Evolutionary conservation across 2,329 filamentous ascomycete species (phyloP), one percentile per base, ranked within the genome.

Genomic region (Coleophoma eucalyptorum): DNA sequence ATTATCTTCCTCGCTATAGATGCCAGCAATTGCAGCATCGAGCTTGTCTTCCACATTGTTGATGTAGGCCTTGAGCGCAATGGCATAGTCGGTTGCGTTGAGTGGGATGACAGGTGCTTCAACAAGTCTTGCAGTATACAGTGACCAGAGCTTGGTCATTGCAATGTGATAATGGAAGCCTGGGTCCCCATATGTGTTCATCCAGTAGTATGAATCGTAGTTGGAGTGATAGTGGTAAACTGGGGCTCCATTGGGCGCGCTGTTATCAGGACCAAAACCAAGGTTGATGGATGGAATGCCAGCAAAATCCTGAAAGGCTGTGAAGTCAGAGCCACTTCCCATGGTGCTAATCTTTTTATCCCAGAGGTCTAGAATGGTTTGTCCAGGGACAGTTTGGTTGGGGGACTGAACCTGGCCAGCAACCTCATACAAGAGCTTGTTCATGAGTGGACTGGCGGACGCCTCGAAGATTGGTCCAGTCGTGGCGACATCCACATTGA

Each of bases 161-260:
- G 83, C 73, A 7, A 75, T 67, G 55, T 87, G 85, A 38, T 84
- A 79, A n/a, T 79, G 72, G 46, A 80, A 83, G 0, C 72, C 76
- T 1, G 77, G 77, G 57, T 96, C 90, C 4, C 89, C 89, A 58
- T 83, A 90, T 3, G 74, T 85, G 13, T 85, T 77, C 88, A 94
- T 94, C 90, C 90, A 95, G 61, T 86, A 74, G 64, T 89, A 92
- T 33, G 80, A 88, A 64, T 95, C 90, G 64, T 92, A 95, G 69
- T 94, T 94, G 55, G 81, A 81, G 65, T 95, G 89, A 62, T 94
- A 95, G 56, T 88, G 86, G 63, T 87, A 89, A 6, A 89, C 72
- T 0, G 84, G 78, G 18, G 51, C 55, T 12, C 46, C 55, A 42
- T 53, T 55, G 21, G 56, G 49, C 20, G 48, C 43, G 20, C 43